Percentiles rank a stretch among this genome's conserved stretches.
These are phyloP conservation scores for Mentha longifolia DNA, from an alignment of 257 asterid species.

Conservation along the genomic window DNA sequence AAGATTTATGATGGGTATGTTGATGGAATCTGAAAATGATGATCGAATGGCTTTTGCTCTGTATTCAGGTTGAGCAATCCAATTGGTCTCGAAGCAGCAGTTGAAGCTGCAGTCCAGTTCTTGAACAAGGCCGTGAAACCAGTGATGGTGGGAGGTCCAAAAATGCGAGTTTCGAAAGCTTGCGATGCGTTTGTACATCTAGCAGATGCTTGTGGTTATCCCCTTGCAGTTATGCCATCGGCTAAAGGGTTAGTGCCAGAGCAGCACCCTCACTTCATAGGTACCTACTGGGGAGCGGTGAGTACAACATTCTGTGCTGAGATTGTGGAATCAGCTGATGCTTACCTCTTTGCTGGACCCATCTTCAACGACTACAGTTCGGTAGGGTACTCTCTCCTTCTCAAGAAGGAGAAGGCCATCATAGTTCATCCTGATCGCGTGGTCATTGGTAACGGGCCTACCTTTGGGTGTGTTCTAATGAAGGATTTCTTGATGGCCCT, in stretches of 20 bases:
- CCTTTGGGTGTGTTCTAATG: constrained; percentile 45
- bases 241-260: constrained; percentile 47
- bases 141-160: constrained; percentile 79
- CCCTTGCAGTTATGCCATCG: constrained; percentile 47
- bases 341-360: constrained; percentile 46
- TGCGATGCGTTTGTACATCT: constrained; percentile 37
- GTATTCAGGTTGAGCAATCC: constrained; percentile 54
- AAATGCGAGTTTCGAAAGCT: constrained; percentile 64
- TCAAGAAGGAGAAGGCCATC: constrained; percentile 48
- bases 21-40: background rate
- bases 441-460: constrained; percentile 41
- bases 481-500: constrained; percentile 42
- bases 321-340: constrained; percentile 53
- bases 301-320: constrained; percentile 48
- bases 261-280: constrained; percentile 44
- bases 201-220: constrained; percentile 43
- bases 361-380: constrained; percentile 52
- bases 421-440: constrained; percentile 47
- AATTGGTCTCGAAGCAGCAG: constrained; percentile 67
- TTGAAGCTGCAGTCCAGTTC: constrained; percentile 64
- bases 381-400: constrained; percentile 46
- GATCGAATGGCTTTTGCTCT: background rate
- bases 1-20: constrained; percentile 3
- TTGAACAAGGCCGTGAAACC: constrained; percentile 74
- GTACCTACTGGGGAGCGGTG: constrained; percentile 53